A percentile compares a stretch with the other conserved stretches of the same genome.
Conservation (phyloP, 1,284 basidiomycete species). For the Gomphus bonarii region DNA sequence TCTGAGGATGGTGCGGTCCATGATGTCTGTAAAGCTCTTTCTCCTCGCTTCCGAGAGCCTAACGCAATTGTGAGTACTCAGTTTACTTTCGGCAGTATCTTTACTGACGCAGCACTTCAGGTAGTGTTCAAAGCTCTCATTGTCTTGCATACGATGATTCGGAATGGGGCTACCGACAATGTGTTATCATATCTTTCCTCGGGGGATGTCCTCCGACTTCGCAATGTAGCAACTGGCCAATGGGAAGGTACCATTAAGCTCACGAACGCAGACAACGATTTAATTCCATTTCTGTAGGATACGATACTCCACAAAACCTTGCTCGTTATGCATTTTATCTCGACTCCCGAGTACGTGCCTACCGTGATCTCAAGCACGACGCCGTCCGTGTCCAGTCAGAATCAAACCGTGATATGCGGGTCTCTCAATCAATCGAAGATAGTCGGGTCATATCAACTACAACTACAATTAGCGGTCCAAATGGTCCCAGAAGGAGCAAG, state of each 20-base stretch:
- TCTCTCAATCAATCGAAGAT: constrained; percentile 51
- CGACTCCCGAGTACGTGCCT: constrained; percentile 83
- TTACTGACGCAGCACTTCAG: constrained; percentile 29
- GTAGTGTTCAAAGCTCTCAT: constrained; percentile 95
- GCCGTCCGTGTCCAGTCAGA: constrained; percentile 86
- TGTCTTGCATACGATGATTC: constrained; percentile 91
- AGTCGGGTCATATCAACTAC: constrained; percentile 29
- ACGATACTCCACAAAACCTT: constrained; percentile 78
- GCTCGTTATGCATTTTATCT: constrained; percentile 85
- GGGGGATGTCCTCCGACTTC: constrained; percentile 68
- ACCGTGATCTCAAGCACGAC: constrained; percentile 88
- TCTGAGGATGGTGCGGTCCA: constrained; percentile 84
- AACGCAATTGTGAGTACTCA: constrained; percentile 68
- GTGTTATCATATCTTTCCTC: constrained; percentile 77
- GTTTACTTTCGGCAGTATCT: neutral
- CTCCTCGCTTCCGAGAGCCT: constrained; percentile 78
- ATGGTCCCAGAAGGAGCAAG: constrained; percentile 63
- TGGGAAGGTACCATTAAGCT: constrained; percentile 64
- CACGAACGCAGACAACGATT: neutral
- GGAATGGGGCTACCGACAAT: constrained; percentile 88
- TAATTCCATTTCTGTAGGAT: constrained; percentile 40
- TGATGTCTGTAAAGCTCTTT: constrained; percentile 85
- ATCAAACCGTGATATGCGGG: constrained; percentile 73
- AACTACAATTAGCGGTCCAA: constrained; percentile 18
- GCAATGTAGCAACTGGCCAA: constrained; percentile 64